phyloP scores from a whole-genome alignment of 2,329 filamentous ascomycete genomes.

The Cryphonectria japonica region DNA sequence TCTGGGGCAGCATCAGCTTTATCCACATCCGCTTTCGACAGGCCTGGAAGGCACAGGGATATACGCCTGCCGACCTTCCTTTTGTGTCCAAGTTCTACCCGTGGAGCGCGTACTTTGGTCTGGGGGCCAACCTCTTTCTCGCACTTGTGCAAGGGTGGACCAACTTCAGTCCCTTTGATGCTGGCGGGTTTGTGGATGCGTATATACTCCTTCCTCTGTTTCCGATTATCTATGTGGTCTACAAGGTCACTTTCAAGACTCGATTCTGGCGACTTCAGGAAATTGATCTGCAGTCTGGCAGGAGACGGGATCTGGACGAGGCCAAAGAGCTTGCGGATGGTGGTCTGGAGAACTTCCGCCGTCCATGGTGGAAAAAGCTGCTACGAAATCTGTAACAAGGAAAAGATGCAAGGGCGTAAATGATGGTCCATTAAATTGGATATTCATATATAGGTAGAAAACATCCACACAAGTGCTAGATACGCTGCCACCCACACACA shows the following conservation, averaged over 20 bases:
- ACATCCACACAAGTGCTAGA: neutral
- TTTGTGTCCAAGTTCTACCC: conserved; percentile 60
- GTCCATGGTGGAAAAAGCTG: conserved; percentile 49
- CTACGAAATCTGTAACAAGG: conserved; percentile 45
- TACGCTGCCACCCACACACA: neutral
- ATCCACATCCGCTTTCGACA: conserved; percentile 73
- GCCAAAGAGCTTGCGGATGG: conserved; percentile 39
- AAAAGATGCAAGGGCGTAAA: neutral
- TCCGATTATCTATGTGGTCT: conserved; percentile 57
- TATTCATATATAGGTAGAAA: neutral
- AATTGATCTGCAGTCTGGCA: conserved; percentile 60
- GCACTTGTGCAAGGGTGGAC: conserved; percentile 66
- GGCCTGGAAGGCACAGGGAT: conserved; percentile 64
- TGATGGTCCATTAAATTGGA: neutral
- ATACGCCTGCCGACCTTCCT: conserved; percentile 56
- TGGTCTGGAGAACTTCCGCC: conserved; percentile 32
- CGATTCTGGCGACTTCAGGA: conserved; percentile 53
- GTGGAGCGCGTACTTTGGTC: conserved; percentile 62
- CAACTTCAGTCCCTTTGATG: conserved; percentile 60
- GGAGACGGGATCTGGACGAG: conserved; percentile 58
- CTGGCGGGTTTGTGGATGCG: conserved; percentile 64
- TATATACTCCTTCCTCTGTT: conserved; percentile 66
- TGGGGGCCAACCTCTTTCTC: conserved; percentile 61
- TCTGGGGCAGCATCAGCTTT: conserved; percentile 72
- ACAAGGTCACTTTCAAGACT: conserved; percentile 60